Evolutionary conservation across 108 stramenopile species (phyloP), one percentile per base, ranked within the genome.

Genomic region (Stephanodiscus triporus): DNA sequence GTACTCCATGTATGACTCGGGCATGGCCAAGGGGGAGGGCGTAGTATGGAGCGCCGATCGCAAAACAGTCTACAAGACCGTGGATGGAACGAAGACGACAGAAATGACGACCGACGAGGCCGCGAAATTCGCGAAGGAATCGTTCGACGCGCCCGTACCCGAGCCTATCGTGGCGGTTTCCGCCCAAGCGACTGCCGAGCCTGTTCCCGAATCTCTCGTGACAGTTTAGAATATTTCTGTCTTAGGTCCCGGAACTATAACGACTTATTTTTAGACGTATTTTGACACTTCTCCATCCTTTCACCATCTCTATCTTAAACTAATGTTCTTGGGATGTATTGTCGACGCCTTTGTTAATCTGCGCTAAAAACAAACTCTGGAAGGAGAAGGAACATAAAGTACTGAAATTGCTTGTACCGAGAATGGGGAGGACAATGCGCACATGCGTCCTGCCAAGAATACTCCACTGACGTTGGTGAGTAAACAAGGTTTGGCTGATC

Each of bases 381-480:
- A 9, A 22, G 3, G 43, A 45, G 43, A 54, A 17, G 24, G 11
- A 55, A 27, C n/a, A 34, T 22, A 34, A 3, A 56, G 22, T 23
- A 45, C 43, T 45, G 43, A 45, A 45, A 45, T n/a, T 17, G 43
- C 14, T 3, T 45, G 43, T 1, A 0, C 16, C 0, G 14, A 14
- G 2, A 11, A 54, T 2, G 27, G 29, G 13, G 11, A 13, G 34
- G 20, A 50, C 47, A 68, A 65, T 24, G 80, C 80, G 56, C 80
- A 81, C 69, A 81, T 64, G 16, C 75, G 75, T 20, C 80, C 80
- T 48, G 68, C 30, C 1, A 63, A 37, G 42, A 81, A 74, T 6
- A 73, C 55, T 29, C 80, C 80, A 50, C 75, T 68, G 30, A 81
- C 69, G 72, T 71, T 49, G 14, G 64, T 74, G 36, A 81, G 70